Evolutionary conservation across 192 early-diverging fungal species (phyloP).

Genomic region (Backusella parvicylindrica): DNA sequence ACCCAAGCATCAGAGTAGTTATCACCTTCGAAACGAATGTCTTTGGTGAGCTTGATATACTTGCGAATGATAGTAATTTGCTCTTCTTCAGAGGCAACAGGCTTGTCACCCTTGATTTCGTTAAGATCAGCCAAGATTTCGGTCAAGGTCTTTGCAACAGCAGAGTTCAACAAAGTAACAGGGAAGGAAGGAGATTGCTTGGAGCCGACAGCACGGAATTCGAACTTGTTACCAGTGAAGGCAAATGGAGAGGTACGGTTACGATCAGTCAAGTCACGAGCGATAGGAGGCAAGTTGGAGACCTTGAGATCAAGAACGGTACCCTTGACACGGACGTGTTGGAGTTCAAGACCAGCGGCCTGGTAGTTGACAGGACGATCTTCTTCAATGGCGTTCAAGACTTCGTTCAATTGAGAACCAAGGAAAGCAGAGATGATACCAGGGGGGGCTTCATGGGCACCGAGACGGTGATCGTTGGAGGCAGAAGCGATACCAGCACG

Average conservation of each 20-base stretch:
- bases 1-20: slow-evolving; percentile 96
- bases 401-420: slow-evolving; percentile 95
- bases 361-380: slow-evolving; percentile 81
- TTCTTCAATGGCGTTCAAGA: slow-evolving; percentile 90
- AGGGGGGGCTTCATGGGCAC: slow-evolving; percentile 97
- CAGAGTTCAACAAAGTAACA: slow-evolving; percentile 88
- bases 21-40: slow-evolving; percentile 95
- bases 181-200: slow-evolving; percentile 98
- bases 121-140: slow-evolving; percentile 73
- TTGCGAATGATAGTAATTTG: slow-evolving; percentile 84
- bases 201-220: slow-evolving; percentile 98
- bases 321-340: slow-evolving; percentile 91
- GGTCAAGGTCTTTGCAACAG: slow-evolving; percentile 79
- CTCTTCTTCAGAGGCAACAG: slow-evolving; percentile 78
- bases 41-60: slow-evolving; percentile 77
- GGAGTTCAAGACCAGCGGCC: slow-evolving; percentile 71
- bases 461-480: slow-evolving; percentile 98
- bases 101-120: slow-evolving; percentile 79
- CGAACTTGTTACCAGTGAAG: slow-evolving; percentile 99
- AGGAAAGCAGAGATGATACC: slow-evolving; percentile 97
- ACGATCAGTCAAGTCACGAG: slow-evolving; percentile 96
- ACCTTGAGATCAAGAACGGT: slow-evolving; percentile 97
- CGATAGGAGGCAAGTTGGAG: slow-evolving; percentile 81
- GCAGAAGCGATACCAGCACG: slow-evolving; percentile 90
- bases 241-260: slow-evolving; percentile 99